Conservation (phyloP, 164 flowering plant species). For the Stephania japonica region DNA sequence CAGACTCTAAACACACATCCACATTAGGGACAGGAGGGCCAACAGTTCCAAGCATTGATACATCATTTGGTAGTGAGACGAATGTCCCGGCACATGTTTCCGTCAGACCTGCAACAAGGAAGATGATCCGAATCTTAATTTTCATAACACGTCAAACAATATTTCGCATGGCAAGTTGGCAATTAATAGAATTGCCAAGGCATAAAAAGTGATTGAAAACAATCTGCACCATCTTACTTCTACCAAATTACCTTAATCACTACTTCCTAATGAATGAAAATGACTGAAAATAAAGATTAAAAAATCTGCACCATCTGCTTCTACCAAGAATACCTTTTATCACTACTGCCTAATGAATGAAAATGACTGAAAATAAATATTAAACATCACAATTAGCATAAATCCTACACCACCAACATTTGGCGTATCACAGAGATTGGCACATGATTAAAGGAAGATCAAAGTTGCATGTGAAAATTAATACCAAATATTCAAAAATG, state of each 20-base stretch:
- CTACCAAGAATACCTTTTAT: too few relatives aligned
- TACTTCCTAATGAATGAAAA: not conserved
- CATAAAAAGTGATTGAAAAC: not conserved
- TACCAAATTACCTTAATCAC: not conserved
- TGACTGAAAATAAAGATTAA: not conserved
- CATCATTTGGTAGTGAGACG: constrained; percentile 71
- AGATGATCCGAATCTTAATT: not conserved
- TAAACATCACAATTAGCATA: not conserved
- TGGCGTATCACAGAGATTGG: too few relatives aligned
- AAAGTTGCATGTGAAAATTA: too few relatives aligned
- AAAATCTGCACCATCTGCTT: not conserved
- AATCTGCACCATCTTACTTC: not conserved
- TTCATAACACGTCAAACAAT: not conserved
- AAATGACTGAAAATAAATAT: not conserved
- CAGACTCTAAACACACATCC: constrained; percentile 86
- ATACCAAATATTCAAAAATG: too few relatives aligned
- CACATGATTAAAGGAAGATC: too few relatives aligned
- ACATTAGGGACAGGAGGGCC: constrained; percentile 95
- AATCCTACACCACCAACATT: too few relatives aligned
- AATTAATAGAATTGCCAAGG: not conserved
- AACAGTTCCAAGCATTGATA: constrained; percentile 84
- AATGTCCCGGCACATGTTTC: constrained; percentile 97
- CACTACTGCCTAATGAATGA: not conserved
- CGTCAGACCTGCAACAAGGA: constrained; percentile 60
- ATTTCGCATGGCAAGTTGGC: not conserved